Evolutionary conservation across 2,329 filamentous ascomycete species (phyloP).

Genomic region (Sclerotinia spermophila): DNA sequence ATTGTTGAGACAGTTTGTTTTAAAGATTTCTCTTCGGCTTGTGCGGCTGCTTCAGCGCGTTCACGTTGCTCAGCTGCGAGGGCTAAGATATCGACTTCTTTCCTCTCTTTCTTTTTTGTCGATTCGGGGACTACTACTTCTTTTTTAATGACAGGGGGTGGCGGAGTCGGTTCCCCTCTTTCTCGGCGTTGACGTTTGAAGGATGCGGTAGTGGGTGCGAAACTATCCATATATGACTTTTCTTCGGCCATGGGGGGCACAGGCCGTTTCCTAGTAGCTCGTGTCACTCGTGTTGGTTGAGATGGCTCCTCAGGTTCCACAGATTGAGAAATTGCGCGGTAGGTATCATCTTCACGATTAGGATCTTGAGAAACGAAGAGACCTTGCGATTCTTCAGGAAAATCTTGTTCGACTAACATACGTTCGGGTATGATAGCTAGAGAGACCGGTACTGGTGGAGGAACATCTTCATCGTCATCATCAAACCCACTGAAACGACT

Average conservation of each 20-base stretch:
- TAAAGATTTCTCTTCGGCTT: constrained; percentile 51
- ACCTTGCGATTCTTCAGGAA: constrained; percentile 36
- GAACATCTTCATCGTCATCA: constrained; percentile 49
- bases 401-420: constrained; percentile 53
- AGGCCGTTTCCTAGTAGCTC: constrained; percentile 42
- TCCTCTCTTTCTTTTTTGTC: constrained; percentile 42
- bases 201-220: constrained; percentile 67
- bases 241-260: constrained; percentile 41
- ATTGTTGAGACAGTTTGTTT: constrained; percentile 59
- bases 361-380: constrained; percentile 54
- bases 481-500: constrained; percentile 74
- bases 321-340: constrained; percentile 24
- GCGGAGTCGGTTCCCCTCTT: constrained; percentile 32
- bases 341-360: constrained; percentile 32
- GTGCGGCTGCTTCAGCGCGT: constrained; percentile 61
- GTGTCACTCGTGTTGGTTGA: not conserved
- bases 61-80: constrained; percentile 56
- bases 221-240: constrained; percentile 57
- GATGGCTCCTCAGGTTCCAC: constrained; percentile 14
- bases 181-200: constrained; percentile 69
- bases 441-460: not conserved
- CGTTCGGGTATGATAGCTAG: constrained; percentile 37
- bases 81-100: constrained; percentile 62
- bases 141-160: constrained; percentile 21
- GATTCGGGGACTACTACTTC: constrained; percentile 18